phyloP scores from a whole-genome alignment of 2,329 filamentous ascomycete species.

The Cladophialophora exuberans region DNA sequence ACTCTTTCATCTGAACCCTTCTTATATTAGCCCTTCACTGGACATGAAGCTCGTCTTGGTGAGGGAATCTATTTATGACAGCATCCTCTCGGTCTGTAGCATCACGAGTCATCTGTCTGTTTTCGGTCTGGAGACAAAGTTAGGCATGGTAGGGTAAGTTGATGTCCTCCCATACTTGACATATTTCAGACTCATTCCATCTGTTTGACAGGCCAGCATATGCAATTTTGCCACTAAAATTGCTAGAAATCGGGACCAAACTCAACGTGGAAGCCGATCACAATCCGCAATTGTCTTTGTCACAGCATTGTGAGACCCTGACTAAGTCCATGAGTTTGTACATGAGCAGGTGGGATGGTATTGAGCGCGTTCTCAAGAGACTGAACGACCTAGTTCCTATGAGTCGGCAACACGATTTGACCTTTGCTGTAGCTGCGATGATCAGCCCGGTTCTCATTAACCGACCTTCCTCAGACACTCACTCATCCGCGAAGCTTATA shows the following conservation, averaged over 20 bases:
- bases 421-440: neutral
- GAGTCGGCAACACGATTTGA: neutral
- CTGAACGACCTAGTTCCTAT: neutral
- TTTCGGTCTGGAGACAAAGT: neutral
- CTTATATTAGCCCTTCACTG: neutral
- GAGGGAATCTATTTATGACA: neutral
- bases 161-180: neutral
- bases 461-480: neutral
- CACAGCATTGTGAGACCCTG: neutral
- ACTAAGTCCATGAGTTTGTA: neutral
- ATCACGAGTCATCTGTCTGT: neutral
- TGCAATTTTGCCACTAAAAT: neutral
- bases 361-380: neutral
- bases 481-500: neutral
- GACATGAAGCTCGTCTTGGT: neutral
- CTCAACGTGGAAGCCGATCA: neutral
- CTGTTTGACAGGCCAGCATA: neutral
- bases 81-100: neutral
- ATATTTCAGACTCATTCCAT: neutral
- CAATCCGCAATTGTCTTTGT: neutral
- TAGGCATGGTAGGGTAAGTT: neutral
- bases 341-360: constrained; percentile 7
- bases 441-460: neutral
- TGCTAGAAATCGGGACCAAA: neutral
- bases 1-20: neutral